Percentiles rank a stretch among this genome's conserved stretches.
phyloP scores from a whole-genome alignment of 2,329 filamentous ascomycete genomes.

The Drechslerella coelobrocha region DNA sequence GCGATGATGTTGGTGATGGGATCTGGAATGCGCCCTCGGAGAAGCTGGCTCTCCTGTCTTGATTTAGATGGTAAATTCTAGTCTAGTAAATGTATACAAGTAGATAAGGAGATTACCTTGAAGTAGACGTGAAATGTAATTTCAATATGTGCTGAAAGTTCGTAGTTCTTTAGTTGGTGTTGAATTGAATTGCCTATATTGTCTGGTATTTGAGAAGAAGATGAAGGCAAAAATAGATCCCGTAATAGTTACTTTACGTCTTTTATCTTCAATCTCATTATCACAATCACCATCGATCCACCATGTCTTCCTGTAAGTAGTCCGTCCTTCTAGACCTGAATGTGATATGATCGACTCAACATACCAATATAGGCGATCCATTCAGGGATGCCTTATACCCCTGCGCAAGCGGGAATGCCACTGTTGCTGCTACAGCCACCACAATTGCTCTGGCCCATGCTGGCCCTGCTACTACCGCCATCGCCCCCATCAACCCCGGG shows the following conservation, averaged over 20 bases:
- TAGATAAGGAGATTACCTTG: background rate
- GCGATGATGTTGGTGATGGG: background rate
- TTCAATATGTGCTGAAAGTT: background rate
- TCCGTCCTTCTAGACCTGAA: background rate
- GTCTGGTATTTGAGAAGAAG: background rate
- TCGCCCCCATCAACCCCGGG: background rate
- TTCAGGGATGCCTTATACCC: background rate
- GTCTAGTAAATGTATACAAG: background rate
- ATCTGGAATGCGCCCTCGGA: background rate
- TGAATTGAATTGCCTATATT: background rate
- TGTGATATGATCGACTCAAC: background rate
- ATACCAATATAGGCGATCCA: background rate
- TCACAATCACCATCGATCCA: background rate
- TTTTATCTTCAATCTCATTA: background rate
- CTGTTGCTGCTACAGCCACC: background rate
- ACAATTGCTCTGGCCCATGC: background rate
- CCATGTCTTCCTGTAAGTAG: slow-evolving; percentile 1
- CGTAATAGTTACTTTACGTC: background rate
- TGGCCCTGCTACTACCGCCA: background rate
- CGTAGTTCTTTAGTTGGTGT: background rate
- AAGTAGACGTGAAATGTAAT: background rate
- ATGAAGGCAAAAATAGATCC: background rate
- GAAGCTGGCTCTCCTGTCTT: slow-evolving; percentile 2
- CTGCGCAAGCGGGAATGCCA: background rate
- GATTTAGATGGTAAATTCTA: background rate